phyloP scores from a whole-genome alignment of 2,329 filamentous ascomycete genomes.

The Blastomyces silverae region DNA sequence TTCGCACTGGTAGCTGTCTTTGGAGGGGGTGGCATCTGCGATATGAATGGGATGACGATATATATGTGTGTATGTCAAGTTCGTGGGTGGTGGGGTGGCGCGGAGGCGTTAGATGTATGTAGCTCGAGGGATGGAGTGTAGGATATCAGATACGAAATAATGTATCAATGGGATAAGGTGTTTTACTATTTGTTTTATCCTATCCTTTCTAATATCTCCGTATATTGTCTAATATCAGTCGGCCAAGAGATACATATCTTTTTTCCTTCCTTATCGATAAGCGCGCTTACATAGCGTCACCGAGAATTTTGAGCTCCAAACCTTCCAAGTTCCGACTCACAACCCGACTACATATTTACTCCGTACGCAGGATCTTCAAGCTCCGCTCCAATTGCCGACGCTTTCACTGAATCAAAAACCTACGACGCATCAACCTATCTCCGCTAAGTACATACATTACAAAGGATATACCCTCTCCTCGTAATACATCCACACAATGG shows the following conservation, averaged over 20 bases:
- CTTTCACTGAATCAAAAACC: background rate
- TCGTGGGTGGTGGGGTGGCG: background rate
- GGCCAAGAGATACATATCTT: too few species aligned
- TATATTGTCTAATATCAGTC: too few species aligned
- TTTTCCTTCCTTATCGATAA: constrained; percentile 13
- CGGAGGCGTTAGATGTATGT: too few species aligned
- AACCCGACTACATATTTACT: too few species aligned
- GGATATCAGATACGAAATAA: background rate
- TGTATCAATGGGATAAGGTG: background rate
- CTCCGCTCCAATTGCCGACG: background rate
- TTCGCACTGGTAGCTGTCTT: background rate
- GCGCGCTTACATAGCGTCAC: background rate
- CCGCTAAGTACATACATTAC: background rate
- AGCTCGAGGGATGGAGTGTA: background rate
- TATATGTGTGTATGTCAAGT: background rate
- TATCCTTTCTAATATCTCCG: background rate
- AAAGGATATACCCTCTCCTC: background rate
- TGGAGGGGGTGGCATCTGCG: background rate
- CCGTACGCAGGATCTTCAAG: background rate
- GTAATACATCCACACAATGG: constrained; percentile 22
- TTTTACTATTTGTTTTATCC: background rate
- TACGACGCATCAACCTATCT: background rate
- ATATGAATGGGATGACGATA: background rate
- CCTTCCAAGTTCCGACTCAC: too few species aligned
- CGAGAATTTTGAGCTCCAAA: background rate